Conservation (phyloP, 2,329 filamentous ascomycete genomes). For the Neofusicoccum umdonicola region DNA sequence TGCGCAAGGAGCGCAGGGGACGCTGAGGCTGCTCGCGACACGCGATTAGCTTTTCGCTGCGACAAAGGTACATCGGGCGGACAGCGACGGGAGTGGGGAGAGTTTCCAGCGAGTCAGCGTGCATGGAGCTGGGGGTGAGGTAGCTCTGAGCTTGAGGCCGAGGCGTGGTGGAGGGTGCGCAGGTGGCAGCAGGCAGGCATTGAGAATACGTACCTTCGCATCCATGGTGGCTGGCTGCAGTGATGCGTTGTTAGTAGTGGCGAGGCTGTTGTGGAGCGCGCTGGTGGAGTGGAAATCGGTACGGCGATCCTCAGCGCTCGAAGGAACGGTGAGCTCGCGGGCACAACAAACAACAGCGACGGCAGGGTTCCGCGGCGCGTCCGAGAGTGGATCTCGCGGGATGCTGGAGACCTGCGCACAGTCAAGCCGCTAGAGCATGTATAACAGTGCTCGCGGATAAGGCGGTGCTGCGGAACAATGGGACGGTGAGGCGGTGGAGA, state of each 20-base stretch:
- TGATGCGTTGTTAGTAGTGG: constrained; percentile 17
- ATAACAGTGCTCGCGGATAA: constrained; percentile 38
- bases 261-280: constrained; percentile 19
- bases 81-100: constrained; percentile 3
- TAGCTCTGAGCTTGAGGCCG: constrained; percentile 1
- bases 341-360: constrained; percentile 12
- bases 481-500: constrained; percentile 24
- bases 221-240: constrained; percentile 36
- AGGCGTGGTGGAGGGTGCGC: background rate
- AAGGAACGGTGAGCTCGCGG: constrained; percentile 13
- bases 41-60: constrained; percentile 10
- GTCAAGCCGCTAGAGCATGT: constrained; percentile 29
- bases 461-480: constrained; percentile 39
- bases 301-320: constrained; percentile 5
- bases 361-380: constrained; percentile 4
- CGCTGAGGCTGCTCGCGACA: constrained; percentile 62
- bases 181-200: constrained; percentile 12
- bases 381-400: constrained; percentile 24
- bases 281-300: constrained; percentile 7
- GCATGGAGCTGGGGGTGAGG: background rate
- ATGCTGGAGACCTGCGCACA: constrained; percentile 17
- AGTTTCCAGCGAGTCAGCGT: constrained; percentile 5
- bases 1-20: constrained; percentile 57
- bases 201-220: constrained; percentile 40
- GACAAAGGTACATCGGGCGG: constrained; percentile 15